phyloP scores from a whole-genome alignment of 768 basidiomycete species.

The Mycena capillaripes region DNA sequence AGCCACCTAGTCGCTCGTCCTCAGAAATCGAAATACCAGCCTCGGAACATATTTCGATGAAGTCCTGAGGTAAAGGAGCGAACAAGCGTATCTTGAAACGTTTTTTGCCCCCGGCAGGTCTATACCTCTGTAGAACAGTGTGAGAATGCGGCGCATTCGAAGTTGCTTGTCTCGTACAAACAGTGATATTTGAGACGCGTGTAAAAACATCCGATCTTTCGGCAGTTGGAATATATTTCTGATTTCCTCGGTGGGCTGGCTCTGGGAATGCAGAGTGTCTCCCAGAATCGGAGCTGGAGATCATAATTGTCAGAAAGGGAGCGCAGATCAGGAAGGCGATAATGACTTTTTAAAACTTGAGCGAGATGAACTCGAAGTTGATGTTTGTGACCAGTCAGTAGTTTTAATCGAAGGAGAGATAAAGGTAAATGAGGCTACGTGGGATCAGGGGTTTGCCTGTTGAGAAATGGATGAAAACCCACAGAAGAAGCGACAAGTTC shows the following conservation, averaged over 20 bases:
- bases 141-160: conserved; percentile 1
- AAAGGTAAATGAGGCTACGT: conserved; percentile 59
- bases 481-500: conserved; percentile 72
- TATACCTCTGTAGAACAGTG: conserved; percentile 61
- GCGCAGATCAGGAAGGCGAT: not conserved
- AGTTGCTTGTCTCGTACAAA: conserved; percentile 53
- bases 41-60: conserved; percentile 63
- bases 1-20: conserved; percentile 56
- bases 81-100: conserved; percentile 66
- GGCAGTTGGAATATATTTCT: conserved; percentile 48
- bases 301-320: conserved; percentile 8
- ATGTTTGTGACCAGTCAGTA: conserved; percentile 77
- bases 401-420: conserved; percentile 67
- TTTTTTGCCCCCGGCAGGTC: conserved; percentile 56
- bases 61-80: conserved; percentile 72
- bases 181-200: conserved; percentile 70
- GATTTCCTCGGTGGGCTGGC: conserved; percentile 44
- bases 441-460: not conserved
- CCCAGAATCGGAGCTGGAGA: conserved; percentile 75
- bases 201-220: conserved; percentile 68
- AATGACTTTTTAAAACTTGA: conserved; percentile 61
- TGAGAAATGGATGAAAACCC: conserved; percentile 40
- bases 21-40: conserved; percentile 57
- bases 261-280: conserved; percentile 65
- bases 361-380: conserved; percentile 79